Conservation (phyloP, 257 asterid genomes). For the Solanum pinnatisectum region DNA sequence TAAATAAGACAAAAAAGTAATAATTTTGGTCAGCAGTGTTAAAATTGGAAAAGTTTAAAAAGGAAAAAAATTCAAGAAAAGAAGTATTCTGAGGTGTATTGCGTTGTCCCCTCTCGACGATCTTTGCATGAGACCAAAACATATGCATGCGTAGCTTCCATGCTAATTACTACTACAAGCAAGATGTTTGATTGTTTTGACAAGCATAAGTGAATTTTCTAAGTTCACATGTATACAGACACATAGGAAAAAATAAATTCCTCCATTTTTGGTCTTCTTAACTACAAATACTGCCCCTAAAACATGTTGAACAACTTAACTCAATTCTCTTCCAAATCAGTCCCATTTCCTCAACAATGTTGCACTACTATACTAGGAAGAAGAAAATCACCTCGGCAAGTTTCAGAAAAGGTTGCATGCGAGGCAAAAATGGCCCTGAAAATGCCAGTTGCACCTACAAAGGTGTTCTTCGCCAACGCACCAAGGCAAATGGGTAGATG, state of each 20-base stretch:
- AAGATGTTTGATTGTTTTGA: not conserved
- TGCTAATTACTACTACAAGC: not conserved
- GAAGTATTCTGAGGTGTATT: not conserved
- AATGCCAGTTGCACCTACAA: slow-evolving; percentile 61
- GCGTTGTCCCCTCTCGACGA: not conserved
- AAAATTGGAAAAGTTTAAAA: not conserved
- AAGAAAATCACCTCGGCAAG: not conserved
- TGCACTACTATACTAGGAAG: not conserved
- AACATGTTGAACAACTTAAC: not conserved
- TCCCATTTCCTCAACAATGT: not conserved
- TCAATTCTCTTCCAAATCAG: not conserved
- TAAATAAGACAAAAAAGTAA: not conserved
- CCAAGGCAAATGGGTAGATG: slow-evolving; percentile 68
- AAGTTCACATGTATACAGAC: not conserved
- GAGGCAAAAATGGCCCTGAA: slow-evolving; percentile 81
- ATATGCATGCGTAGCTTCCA: not conserved
- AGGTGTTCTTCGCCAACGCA: slow-evolving; percentile 60
- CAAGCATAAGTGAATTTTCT: not conserved
- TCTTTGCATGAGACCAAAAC: not conserved
- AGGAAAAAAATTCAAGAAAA: not conserved
- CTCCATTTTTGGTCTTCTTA: not conserved
- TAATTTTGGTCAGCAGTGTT: not conserved
- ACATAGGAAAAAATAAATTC: not conserved
- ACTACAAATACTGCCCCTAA: not conserved
- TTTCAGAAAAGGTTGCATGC: slow-evolving; percentile 58